These are phyloP conservation scores for Fusarium pseudocircinatum DNA, from an alignment of 2,329 filamentous ascomycete genomes.

Conservation along the genomic window DNA sequence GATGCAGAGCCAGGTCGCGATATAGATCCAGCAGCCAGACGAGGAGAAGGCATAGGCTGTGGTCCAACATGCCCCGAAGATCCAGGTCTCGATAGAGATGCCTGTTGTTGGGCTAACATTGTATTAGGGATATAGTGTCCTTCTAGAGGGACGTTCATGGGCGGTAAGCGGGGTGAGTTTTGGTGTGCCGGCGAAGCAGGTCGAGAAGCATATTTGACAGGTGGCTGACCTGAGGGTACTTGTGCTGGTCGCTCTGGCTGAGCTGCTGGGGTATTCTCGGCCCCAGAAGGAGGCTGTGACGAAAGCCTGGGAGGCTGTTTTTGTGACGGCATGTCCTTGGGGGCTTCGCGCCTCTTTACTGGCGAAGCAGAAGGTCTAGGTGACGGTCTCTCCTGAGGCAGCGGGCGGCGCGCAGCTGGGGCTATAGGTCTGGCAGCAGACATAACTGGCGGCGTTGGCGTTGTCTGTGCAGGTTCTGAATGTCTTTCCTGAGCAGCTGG, in stretches of 20 bases:
- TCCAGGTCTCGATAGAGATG: background rate
- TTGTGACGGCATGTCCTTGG: background rate
- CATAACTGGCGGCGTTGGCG: background rate
- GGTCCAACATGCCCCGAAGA: background rate
- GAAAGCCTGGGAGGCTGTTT: background rate
- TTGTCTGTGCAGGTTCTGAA: background rate
- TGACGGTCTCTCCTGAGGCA: background rate
- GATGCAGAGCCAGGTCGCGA: background rate
- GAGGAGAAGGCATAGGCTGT: background rate
- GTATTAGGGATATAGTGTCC: background rate
- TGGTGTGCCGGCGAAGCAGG: background rate
- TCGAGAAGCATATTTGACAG: background rate
- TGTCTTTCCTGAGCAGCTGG: background rate
- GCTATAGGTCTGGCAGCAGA: background rate
- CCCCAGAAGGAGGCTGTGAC: background rate
- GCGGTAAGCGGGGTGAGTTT: background rate
- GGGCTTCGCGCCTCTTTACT: background rate
- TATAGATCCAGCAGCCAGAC: background rate
- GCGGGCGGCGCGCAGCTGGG: background rate
- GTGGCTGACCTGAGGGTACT: background rate
- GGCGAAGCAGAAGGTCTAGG: background rate
- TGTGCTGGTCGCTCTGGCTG: background rate
- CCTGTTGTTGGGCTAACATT: background rate
- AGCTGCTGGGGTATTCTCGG: background rate
- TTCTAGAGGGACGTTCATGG: background rate